phyloP scores from a whole-genome alignment of 192 early-diverging fungal species.

The Dimargaris xerosporica region DNA sequence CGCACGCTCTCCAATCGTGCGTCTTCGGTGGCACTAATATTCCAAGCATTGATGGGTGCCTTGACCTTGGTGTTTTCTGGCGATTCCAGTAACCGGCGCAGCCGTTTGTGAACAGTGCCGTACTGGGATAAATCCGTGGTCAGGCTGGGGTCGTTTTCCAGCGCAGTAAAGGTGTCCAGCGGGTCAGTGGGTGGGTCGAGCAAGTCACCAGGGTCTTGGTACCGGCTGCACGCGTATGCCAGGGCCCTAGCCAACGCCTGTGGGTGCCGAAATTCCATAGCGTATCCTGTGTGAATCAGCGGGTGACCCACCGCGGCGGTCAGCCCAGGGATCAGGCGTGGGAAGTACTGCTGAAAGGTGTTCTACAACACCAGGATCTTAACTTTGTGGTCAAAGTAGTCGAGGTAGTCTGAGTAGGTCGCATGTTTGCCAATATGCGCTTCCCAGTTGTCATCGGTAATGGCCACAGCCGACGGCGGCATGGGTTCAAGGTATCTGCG shows the following conservation, averaged over 20 bases:
- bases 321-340: neutral
- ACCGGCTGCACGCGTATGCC: constrained; percentile 5
- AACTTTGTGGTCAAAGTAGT: neutral
- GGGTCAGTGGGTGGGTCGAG: neutral
- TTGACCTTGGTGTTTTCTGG: neutral
- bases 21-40: neutral
- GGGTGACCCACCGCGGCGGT: constrained; percentile 1
- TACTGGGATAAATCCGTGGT: neutral
- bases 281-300: constrained; percentile 1
- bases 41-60: neutral
- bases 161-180: neutral
- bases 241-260: neutral
- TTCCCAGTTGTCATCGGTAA: too few species aligned
- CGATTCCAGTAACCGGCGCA: neutral
- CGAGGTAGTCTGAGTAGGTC: neutral
- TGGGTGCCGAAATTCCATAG: neutral
- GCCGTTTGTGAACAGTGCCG: neutral
- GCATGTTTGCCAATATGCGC: too few species aligned
- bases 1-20: neutral
- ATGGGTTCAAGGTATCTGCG: neutral
- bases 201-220: neutral
- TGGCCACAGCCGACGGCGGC: neutral
- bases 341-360: neutral
- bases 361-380: neutral
- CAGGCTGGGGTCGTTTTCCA: neutral